Evolutionary conservation across 345 rosid species (phyloP), one percentile per base, ranked within the genome.

Genomic region (Syzygium jambos): DNA sequence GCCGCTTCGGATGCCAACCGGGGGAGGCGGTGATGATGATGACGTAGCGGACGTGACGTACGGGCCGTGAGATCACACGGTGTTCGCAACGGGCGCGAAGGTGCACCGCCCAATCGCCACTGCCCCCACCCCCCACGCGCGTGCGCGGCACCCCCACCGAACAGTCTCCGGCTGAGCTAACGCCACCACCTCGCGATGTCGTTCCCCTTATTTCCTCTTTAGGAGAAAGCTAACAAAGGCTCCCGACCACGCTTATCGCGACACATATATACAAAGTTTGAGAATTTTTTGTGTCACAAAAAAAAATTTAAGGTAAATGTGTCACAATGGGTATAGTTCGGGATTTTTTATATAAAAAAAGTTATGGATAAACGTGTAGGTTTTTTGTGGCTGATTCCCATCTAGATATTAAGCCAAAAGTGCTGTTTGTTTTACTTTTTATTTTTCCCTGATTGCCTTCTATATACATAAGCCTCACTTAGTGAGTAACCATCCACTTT

Each of bases 41-140:
- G 85, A 87, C 34, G 88, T 61, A 19, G 25, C 1, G 43, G 23
- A 9, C 77, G 77, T 87, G 88, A 87, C 88, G 83, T 80, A 3
- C 8, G 78, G 30, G 41, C 85, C 78, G 85, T 87, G 88, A 87
- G 77, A 78, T 87, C 88, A 87, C 85, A 52, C 56, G 53, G 41
- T 73, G 65, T 22, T 30, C 53, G 25, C 25, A 30, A 21, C 2
- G 80, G 46, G 46, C 46, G 46, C 9, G 25, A 34, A 46, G 43
- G 46, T 8, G 78, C 80, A 25, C 1, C 25, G 3, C 49, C 49
- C 4, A 73, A 19, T 73, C 82, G 82, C 49, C 27, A 29, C 6
- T 6, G 1, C 43, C 7, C 46, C 46, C 43, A 4, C 43, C 7
- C 46, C 46, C 5, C 46, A 9, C 27, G 49, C 49, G 82, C 82